phyloP scores from a whole-genome alignment of 2,329 filamentous ascomycete genomes.

The Fusarium sulawesiense region DNA sequence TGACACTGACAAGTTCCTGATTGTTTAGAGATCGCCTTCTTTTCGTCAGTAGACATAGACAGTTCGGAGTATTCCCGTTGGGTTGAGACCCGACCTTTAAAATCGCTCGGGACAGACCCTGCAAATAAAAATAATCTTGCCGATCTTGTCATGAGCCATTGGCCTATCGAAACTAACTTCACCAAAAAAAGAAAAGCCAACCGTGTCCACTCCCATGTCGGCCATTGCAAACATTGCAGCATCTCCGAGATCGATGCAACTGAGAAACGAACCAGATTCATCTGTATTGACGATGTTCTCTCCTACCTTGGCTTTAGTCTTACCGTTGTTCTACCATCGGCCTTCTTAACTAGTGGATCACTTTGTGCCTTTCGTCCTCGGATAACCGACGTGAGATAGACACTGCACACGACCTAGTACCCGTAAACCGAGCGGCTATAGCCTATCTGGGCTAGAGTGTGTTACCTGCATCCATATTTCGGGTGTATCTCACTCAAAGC shows the following conservation, averaged over 20 bases:
- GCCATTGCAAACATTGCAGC: conserved; percentile 32
- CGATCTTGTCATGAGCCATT: conserved; percentile 40
- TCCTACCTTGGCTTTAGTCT: conserved; percentile 3
- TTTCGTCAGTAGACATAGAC: not conserved
- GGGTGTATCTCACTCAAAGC: conserved; percentile 8
- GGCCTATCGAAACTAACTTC: conserved; percentile 38
- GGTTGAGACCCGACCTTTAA: conserved; percentile 14
- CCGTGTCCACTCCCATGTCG: conserved; percentile 32
- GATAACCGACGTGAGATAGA: conserved; percentile 33
- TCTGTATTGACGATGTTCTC: conserved; percentile 9
- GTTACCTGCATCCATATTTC: conserved; percentile 28
- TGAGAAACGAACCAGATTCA: conserved; percentile 29
- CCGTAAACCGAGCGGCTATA: conserved; percentile 35
- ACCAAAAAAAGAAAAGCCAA: conserved; percentile 9
- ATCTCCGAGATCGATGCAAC: conserved; percentile 12
- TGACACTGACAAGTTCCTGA: not conserved
- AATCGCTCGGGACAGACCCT: conserved; percentile 34
- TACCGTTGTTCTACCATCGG: not conserved
- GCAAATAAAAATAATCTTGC: conserved; percentile 28
- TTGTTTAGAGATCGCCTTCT: not conserved
- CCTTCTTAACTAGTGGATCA: not conserved
- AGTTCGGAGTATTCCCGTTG: conserved; percentile 1
- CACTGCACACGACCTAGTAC: conserved; percentile 11
- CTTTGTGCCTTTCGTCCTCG: conserved; percentile 20
- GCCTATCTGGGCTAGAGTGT: conserved; percentile 32